These are phyloP conservation scores for Brachypodium distachyon DNA, from an alignment of 202 grass and related monocot species.

Conservation along the genomic window DNA sequence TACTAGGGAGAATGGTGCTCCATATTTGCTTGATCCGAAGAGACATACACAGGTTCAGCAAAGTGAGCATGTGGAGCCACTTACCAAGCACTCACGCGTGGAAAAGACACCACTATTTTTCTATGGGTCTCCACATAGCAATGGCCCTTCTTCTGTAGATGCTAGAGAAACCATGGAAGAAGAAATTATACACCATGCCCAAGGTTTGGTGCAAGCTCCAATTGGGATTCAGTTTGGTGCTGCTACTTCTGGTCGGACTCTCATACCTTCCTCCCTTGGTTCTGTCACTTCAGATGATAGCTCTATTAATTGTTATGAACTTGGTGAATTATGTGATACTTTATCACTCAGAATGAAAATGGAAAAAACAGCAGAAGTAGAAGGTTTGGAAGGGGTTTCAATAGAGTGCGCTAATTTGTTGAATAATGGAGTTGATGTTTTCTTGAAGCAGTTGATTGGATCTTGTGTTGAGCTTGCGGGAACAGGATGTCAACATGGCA, in stretches of 20 bases:
- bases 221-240: conserved; percentile 64
- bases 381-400: conserved; percentile 61
- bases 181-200: conserved; percentile 16
- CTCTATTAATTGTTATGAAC: conserved; percentile 27
- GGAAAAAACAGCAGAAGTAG: conserved; percentile 52
- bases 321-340: conserved; percentile 55
- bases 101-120: conserved; percentile 24
- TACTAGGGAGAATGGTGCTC: conserved; percentile 28
- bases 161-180: conserved; percentile 11
- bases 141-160: conserved; percentile 7
- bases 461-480: conserved; percentile 50
- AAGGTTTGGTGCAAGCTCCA: conserved; percentile 47
- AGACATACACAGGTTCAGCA: conserved; percentile 25
- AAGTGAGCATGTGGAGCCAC: conserved; percentile 19
- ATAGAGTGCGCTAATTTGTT: conserved; percentile 66
- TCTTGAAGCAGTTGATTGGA: conserved; percentile 67
- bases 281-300: conserved; percentile 25
- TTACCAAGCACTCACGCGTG: conserved; percentile 24
- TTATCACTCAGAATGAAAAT: conserved; percentile 51
- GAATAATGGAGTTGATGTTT: conserved; percentile 65
- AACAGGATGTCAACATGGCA: conserved; percentile 29
- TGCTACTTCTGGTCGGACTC: conserved; percentile 33
- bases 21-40: conserved; percentile 31
- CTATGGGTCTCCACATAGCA: conserved; percentile 15
- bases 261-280: conserved; percentile 17